A percentile compares a stretch with the other conserved stretches of the same genome.
These are phyloP conservation scores for Chaetomiaceae sp. DNA, from an alignment of 2,329 filamentous ascomycete genomes.

Conservation along the genomic window DNA sequence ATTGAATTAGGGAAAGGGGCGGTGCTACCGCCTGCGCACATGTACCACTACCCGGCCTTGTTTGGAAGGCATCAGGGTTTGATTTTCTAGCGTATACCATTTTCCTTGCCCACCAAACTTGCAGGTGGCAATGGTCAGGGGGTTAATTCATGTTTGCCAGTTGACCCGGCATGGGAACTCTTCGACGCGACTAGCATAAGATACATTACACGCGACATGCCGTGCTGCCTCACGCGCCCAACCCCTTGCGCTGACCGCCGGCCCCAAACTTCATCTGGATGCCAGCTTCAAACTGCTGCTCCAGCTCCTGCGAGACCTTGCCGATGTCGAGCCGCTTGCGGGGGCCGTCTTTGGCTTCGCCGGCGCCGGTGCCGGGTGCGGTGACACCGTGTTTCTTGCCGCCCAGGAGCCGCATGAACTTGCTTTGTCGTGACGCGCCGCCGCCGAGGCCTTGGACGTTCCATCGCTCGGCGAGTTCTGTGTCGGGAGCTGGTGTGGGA, in stretches of 20 bases:
- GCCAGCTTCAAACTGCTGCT: slow-evolving; percentile 53
- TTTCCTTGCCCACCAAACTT: not conserved
- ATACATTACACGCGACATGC: not conserved
- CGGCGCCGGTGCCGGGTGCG: not conserved
- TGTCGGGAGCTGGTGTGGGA: slow-evolving; percentile 23
- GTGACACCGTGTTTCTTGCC: slow-evolving; percentile 42
- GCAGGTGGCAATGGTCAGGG: not conserved
- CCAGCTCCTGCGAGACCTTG: slow-evolving; percentile 49
- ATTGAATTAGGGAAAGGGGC: not conserved
- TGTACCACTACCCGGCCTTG: slow-evolving; percentile 9
- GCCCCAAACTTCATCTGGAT: slow-evolving; percentile 53
- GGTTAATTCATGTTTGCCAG: not conserved
- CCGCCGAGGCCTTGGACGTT: slow-evolving; percentile 50
- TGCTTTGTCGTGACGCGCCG: slow-evolving; percentile 47
- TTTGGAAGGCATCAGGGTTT: not conserved
- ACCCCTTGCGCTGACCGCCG: slow-evolving; percentile 46
- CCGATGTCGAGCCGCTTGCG: slow-evolving; percentile 33
- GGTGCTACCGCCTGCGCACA: not conserved
- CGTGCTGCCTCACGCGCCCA: slow-evolving; percentile 42
- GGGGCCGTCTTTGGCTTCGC: slow-evolving; percentile 12
- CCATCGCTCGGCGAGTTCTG: slow-evolving; percentile 42
- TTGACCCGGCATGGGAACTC: not conserved
- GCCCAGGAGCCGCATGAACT: slow-evolving; percentile 55
- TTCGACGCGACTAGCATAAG: too few species aligned
- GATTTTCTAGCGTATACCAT: slow-evolving; percentile 13